Base-by-base conservation (phyloP, 2,329 filamentous ascomycete genomes). In the Arthrobotrys entomopaga region DNA sequence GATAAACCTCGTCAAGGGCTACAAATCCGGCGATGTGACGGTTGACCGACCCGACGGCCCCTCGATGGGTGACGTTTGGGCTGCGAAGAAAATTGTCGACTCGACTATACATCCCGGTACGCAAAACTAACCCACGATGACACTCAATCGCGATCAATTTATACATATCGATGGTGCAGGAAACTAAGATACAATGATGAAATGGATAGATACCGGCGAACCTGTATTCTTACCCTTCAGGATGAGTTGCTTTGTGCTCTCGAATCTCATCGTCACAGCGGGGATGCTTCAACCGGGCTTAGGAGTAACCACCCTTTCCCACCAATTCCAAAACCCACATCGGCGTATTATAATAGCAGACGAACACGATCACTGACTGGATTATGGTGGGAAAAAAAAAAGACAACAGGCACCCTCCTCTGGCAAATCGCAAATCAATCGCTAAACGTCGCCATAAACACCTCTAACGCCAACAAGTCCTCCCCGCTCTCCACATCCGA, bases 401-500 rank as follows among this genome's bases (percentile, higher is more conserved):
- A 71, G 73, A 71, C 66, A 43, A 46, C 34, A 48, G 95, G 94
- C 60, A 97, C 92, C 3, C 85, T 98, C 42, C 89, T 90, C 77
- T 99, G 95, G 95, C 95, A 99, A 83, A 88, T 97, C 70, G 88
- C 91, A 78, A 99, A 99, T 83, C 95, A 99, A 84, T 97, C 93
- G 11, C 89, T 99, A 79, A 99, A 99, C 81, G 95, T 99, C 26
- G 94, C 92, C 78, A 94, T 99, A 86, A 99, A 99, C 86, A 93
- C 89, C 81, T 91, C 94, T 80, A 99, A 99, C 82, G 92, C 94
- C 76, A 99, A 99, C 87, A 99, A 99, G 82, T 97, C 93, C 43
- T 93, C 92, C 2, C 92, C 94, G 0, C 87, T 98, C 76, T 91
- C 91, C 19, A 90, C 88, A 71, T 87, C 88, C 20, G 91, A 92